Conservation (phyloP, 2,329 filamentous ascomycete genomes). For the Triangularia verruculosa region DNA sequence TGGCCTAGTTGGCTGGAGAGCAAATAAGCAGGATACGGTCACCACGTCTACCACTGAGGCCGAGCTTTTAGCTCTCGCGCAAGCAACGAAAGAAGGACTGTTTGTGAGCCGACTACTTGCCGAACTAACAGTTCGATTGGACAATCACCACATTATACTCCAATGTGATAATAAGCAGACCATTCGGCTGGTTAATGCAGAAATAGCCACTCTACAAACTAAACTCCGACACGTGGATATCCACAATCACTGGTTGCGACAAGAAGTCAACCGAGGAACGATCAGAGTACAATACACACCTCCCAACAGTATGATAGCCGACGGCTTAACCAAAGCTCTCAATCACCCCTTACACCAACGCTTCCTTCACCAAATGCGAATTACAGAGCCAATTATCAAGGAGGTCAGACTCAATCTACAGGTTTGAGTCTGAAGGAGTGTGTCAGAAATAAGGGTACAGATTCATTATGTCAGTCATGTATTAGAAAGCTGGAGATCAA, state of each 20-base stretch:
- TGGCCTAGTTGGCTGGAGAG: conserved; percentile 6
- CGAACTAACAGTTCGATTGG: too few species aligned
- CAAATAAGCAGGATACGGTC: conserved; percentile 10
- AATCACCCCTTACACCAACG: not conserved
- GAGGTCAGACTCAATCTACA: too few species aligned
- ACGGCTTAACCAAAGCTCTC: not conserved
- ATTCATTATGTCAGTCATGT: too few species aligned
- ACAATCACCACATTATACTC: too few species aligned
- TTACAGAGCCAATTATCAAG: not conserved
- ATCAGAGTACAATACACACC: not conserved
- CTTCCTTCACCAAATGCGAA: not conserved
- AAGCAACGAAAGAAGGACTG: too few species aligned
- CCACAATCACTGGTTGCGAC: not conserved
- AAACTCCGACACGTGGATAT: not conserved
- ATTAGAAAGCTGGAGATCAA: not conserved
- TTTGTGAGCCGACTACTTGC: too few species aligned
- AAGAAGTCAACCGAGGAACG: not conserved
- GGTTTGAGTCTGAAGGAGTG: not conserved
- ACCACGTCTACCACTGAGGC: too few species aligned
- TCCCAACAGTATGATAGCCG: not conserved
- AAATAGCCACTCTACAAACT: too few species aligned
- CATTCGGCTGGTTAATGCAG: too few species aligned
- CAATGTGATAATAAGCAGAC: too few species aligned
- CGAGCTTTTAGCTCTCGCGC: too few species aligned
- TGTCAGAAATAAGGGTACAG: not conserved